These are phyloP conservation scores for Phytopythium mirpurense DNA, from an alignment of 352 stramenopile genomes.

Conservation along the genomic window DNA sequence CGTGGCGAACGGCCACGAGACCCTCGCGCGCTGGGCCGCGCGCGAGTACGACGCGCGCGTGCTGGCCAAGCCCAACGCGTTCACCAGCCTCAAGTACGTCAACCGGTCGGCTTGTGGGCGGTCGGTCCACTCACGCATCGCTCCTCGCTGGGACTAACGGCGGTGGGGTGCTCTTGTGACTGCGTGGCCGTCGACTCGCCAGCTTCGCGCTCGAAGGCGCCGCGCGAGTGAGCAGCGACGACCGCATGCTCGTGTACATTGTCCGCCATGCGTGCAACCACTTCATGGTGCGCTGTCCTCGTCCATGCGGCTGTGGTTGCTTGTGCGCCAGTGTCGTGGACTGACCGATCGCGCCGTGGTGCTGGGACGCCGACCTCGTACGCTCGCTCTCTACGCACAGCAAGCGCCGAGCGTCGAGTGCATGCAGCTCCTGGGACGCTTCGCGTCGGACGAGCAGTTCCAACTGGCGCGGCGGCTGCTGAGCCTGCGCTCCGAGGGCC, in stretches of 20 bases:
- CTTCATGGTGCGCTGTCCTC: conserved; percentile 40
- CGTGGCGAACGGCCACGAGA: conserved; percentile 46
- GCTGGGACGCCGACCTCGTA: too few relatives aligned
- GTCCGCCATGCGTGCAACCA: conserved; percentile 72
- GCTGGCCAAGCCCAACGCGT: conserved; percentile 40
- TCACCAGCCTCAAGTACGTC: conserved; percentile 68
- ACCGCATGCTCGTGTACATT: conserved; percentile 55
- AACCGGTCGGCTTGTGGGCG: background rate
- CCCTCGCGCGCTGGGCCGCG: conserved; percentile 55
- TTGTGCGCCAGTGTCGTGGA: too few relatives aligned
- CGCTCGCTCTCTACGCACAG: conserved; percentile 18
- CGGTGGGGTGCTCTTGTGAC: background rate
- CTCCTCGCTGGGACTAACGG: too few relatives aligned
- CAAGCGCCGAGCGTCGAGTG: conserved; percentile 50
- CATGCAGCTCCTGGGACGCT: conserved; percentile 45
- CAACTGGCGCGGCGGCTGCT: conserved; percentile 54
- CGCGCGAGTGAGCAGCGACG: conserved; percentile 19
- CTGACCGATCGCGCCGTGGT: too few relatives aligned
- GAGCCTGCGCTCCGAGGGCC: conserved; percentile 43
- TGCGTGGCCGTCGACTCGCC: background rate
- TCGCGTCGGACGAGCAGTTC: conserved; percentile 60
- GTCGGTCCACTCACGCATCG: too few relatives aligned
- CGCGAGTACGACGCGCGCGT: conserved; percentile 46
- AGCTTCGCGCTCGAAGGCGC: conserved; percentile 58
- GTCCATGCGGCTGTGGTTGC: too few relatives aligned